Percentiles rank a stretch among this genome's conserved stretches.
phyloP scores from a whole-genome alignment of 2,329 filamentous ascomycete species.

The Hypoxylon sp. region DNA sequence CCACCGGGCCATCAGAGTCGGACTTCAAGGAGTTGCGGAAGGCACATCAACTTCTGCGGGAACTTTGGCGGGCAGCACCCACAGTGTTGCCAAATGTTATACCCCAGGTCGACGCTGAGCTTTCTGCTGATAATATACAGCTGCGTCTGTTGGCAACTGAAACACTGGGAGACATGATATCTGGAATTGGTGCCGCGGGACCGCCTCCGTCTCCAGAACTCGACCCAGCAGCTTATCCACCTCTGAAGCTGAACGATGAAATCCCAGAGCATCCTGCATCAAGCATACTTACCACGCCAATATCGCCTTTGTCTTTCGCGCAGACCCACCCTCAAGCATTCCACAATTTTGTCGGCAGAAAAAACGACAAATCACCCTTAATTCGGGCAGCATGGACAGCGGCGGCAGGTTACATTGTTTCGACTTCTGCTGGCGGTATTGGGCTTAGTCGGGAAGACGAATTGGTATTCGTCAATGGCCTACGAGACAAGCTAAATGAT shows the following conservation, averaged over 20 bases:
- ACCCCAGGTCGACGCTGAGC: conserved; percentile 91
- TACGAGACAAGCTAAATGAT: conserved; percentile 87
- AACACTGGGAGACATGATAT: conserved; percentile 94
- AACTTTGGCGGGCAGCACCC: conserved; percentile 93
- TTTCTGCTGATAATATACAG: conserved; percentile 90
- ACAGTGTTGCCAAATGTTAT: conserved; percentile 92
- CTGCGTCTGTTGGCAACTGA: conserved; percentile 91
- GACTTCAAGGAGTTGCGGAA: conserved; percentile 91
- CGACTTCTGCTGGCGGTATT: conserved; percentile 92
- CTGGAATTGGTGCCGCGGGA: conserved; percentile 92
- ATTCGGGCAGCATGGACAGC: conserved; percentile 91
- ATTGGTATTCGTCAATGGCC: conserved; percentile 76
- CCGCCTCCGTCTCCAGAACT: conserved; percentile 79
- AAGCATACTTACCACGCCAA: conserved; percentile 82
- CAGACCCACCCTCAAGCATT: conserved; percentile 85
- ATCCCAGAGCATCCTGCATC: conserved; percentile 63
- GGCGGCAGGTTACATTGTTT: conserved; percentile 85
- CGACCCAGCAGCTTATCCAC: conserved; percentile 89
- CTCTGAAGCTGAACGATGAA: conserved; percentile 75
- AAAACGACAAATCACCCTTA: conserved; percentile 85
- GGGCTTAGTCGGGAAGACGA: conserved; percentile 89
- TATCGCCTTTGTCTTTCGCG: conserved; percentile 90
- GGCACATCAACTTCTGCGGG: conserved; percentile 88
- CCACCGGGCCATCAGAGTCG: conserved; percentile 79
- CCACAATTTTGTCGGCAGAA: conserved; percentile 85